phyloP scores from a whole-genome alignment of 305 asterid species.

The Solanum hybrid region DNA sequence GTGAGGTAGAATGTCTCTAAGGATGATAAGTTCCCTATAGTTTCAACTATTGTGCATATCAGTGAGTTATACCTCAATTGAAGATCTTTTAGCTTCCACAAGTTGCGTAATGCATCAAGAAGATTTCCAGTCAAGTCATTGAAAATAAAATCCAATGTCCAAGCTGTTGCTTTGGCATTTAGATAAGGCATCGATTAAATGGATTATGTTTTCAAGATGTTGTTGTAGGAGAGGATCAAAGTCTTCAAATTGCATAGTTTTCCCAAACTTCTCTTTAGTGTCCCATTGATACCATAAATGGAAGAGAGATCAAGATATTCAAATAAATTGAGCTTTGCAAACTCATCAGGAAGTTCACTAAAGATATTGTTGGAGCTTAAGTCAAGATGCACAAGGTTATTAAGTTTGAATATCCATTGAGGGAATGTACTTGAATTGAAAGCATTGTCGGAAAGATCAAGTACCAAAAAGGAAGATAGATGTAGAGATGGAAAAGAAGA shows the following conservation, averaged over 20 bases:
- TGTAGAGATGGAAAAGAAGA: constrained; percentile 14
- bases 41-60: constrained; percentile 22
- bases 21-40: constrained; percentile 20
- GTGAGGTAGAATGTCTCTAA: constrained; percentile 21
- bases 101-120: constrained; percentile 14
- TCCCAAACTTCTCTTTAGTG: constrained; percentile 9
- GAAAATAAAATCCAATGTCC: constrained; percentile 9
- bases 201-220: constrained; percentile 7
- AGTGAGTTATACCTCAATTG: constrained; percentile 15
- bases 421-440: constrained; percentile 22
- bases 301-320: constrained; percentile 19
- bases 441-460: constrained; percentile 21
- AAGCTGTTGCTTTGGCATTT: constrained; percentile 14
- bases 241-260: constrained; percentile 17
- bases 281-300: constrained; percentile 10
- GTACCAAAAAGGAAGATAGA: constrained; percentile 21
- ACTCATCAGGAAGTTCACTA: constrained; percentile 9
- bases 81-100: constrained; percentile 14
- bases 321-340: constrained; percentile 17
- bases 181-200: constrained; percentile 14
- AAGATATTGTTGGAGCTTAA: constrained; percentile 4
- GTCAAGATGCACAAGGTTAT: constrained; percentile 14
- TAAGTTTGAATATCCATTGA: constrained; percentile 18
- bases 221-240: constrained; percentile 9
- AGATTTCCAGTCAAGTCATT: constrained; percentile 16